Percentiles rank a stretch among this genome's conserved stretches.
These are phyloP conservation scores for Hanseniaspora lindneri DNA, from an alignment of 805 yeast genomes.

Conservation along the genomic window DNA sequence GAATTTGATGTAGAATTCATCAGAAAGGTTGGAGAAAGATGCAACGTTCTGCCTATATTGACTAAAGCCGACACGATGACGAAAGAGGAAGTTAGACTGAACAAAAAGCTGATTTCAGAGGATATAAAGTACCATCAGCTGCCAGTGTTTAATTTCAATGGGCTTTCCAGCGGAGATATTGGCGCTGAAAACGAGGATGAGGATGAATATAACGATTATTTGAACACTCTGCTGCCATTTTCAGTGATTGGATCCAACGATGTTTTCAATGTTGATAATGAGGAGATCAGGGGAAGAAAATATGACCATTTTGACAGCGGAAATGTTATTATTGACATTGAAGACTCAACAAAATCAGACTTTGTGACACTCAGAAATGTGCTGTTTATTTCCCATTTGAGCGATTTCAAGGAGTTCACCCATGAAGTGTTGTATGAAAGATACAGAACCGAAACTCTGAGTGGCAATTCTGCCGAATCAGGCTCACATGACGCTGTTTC, in stretches of 20 bases:
- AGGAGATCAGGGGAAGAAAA: constrained; percentile 37
- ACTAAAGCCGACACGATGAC: constrained; percentile 80
- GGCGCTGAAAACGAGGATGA: constrained; percentile 46
- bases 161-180: constrained; percentile 30
- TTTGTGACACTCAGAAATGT: constrained; percentile 70
- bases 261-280: constrained; percentile 37
- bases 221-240: constrained; percentile 55
- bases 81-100: constrained; percentile 58
- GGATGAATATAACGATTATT: constrained; percentile 50
- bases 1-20: constrained; percentile 69
- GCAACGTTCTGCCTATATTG: constrained; percentile 74
- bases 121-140: constrained; percentile 61
- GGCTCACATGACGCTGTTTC: not conserved
- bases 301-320: constrained; percentile 40
- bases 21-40: constrained; percentile 66
- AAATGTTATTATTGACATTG: constrained; percentile 39
- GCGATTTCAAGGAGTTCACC: constrained; percentile 79
- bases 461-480: constrained; percentile 30
- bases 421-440: constrained; percentile 79
- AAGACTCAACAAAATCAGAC: constrained; percentile 66
- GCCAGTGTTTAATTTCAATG: constrained; percentile 62
- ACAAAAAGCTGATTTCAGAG: constrained; percentile 62
- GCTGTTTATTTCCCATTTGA: constrained; percentile 68
- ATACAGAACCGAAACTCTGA: constrained; percentile 76
- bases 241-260: constrained; percentile 60